These are phyloP conservation scores for Alternaria infectoria DNA, from an alignment of 2,329 filamentous ascomycete species.

Conservation along the genomic window DNA sequence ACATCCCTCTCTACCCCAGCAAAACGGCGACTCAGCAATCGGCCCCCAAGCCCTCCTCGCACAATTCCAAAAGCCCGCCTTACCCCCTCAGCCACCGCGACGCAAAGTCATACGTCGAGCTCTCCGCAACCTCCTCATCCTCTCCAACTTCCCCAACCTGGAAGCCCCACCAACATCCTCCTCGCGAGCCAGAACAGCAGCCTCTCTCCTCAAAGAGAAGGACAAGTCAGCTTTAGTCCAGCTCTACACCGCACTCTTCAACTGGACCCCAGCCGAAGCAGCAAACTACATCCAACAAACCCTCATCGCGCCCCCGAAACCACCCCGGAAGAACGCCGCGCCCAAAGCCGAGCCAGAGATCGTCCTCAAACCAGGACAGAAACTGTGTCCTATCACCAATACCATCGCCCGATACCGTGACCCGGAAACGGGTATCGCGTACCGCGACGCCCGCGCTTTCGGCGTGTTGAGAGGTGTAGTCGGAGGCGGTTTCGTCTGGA, in stretches of 20 bases:
- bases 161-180: conserved; percentile 47
- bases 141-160: conserved; percentile 53
- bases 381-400: conserved; percentile 78
- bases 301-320: conserved; percentile 50
- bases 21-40: conserved; percentile 16
- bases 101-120: conserved; percentile 56
- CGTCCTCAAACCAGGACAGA: conserved; percentile 38
- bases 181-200: conserved; percentile 59
- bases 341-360: conserved; percentile 24
- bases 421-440: conserved; percentile 81
- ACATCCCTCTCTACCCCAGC: conserved; percentile 16
- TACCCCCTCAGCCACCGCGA: conserved; percentile 29
- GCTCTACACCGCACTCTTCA: conserved; percentile 55
- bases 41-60: conserved; percentile 29
- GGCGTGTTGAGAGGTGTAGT: conserved; percentile 78
- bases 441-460: conserved; percentile 80
- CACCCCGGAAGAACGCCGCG: conserved; percentile 47
- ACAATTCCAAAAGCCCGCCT: conserved; percentile 28
- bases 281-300: conserved; percentile 42
- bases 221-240: conserved; percentile 60
- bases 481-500: conserved; percentile 81
- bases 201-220: conserved; percentile 39
- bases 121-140: conserved; percentile 63
- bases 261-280: conserved; percentile 38
- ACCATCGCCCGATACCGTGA: conserved; percentile 83